These are phyloP conservation scores for Picochlorum sp. DNA, from an alignment of 139 green algal genomes.

Conservation along the genomic window DNA sequence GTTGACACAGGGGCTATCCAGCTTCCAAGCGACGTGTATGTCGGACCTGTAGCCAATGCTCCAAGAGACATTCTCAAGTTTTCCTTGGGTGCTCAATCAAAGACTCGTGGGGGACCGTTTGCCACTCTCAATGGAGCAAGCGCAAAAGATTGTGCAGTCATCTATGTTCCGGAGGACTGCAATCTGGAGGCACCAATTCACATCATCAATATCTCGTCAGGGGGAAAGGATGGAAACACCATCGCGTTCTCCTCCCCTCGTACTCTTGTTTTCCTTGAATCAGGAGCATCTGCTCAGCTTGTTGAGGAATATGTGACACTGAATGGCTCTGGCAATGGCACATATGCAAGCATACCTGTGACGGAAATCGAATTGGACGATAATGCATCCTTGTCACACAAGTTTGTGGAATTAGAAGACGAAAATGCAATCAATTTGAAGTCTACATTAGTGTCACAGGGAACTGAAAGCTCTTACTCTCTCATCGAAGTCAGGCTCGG, in stretches of 20 bases:
- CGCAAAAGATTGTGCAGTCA: conserved; percentile 50
- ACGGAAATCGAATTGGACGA: conserved; percentile 55
- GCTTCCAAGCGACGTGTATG: conserved; percentile 41
- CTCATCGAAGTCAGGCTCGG: conserved; percentile 69
- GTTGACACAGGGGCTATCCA: conserved; percentile 23
- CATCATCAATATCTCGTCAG: conserved; percentile 49
- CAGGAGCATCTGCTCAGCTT: conserved; percentile 37
- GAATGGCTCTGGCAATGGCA: conserved; percentile 16
- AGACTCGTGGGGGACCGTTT: conserved; percentile 54
- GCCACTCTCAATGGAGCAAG: conserved; percentile 60
- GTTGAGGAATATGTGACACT: conserved; percentile 65
- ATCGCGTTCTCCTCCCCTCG: conserved; percentile 29
- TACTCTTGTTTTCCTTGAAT: conserved; percentile 53
- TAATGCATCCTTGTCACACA: conserved; percentile 54
- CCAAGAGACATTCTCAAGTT: conserved; percentile 27
- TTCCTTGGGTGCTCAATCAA: conserved; percentile 41
- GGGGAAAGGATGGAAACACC: neutral
- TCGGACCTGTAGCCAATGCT: conserved; percentile 48
- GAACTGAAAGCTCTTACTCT: conserved; percentile 47
- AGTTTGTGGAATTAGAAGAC: conserved; percentile 47
- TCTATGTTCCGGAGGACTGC: conserved; percentile 37
- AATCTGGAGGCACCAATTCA: conserved; percentile 39
- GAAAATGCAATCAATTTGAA: conserved; percentile 56
- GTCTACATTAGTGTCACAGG: conserved; percentile 68
- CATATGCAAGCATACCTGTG: conserved; percentile 29